These are phyloP conservation scores for Besnoitia besnoiti DNA, from an alignment of 169 alveolate genomes.

Conservation along the genomic window DNA sequence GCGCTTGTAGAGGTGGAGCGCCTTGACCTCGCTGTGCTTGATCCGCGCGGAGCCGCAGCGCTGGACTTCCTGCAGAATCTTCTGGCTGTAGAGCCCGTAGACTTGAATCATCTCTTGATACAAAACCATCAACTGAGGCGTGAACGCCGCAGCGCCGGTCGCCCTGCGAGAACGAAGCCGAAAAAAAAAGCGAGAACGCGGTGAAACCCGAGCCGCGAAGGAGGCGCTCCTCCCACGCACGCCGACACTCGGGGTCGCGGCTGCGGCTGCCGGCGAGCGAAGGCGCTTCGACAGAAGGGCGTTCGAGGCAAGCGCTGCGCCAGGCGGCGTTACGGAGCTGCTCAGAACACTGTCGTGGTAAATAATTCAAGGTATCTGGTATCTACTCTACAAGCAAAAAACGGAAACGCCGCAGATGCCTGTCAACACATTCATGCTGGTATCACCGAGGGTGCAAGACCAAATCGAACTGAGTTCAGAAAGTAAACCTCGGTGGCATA, in stretches of 20 bases:
- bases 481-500: too few relatives aligned
- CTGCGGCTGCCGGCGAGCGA: too few relatives aligned
- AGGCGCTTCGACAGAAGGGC: too few relatives aligned
- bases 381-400: too few relatives aligned
- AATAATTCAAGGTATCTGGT: too few relatives aligned
- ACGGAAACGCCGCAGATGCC: too few relatives aligned
- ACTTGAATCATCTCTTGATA: slow-evolving; percentile 59
- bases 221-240: not conserved
- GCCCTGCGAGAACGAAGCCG: slow-evolving; percentile 40
- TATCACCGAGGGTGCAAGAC: too few relatives aligned
- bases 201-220: not conserved
- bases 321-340: too few relatives aligned
- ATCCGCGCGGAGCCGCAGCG: slow-evolving; percentile 37
- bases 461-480: too few relatives aligned
- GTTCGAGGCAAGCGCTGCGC: too few relatives aligned
- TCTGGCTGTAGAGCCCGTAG: slow-evolving; percentile 61
- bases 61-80: slow-evolving; percentile 48
- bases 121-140: slow-evolving; percentile 55
- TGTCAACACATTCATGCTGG: too few relatives aligned
- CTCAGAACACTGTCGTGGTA: too few relatives aligned
- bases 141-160: slow-evolving; percentile 64
- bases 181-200: not conserved
- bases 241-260: not conserved
- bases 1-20: slow-evolving; percentile 32
- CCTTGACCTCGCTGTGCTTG: slow-evolving; percentile 55